These are phyloP conservation scores for Bonia amplexicaulis DNA, from an alignment of 176 grass and related monocot species.

Conservation along the genomic window DNA sequence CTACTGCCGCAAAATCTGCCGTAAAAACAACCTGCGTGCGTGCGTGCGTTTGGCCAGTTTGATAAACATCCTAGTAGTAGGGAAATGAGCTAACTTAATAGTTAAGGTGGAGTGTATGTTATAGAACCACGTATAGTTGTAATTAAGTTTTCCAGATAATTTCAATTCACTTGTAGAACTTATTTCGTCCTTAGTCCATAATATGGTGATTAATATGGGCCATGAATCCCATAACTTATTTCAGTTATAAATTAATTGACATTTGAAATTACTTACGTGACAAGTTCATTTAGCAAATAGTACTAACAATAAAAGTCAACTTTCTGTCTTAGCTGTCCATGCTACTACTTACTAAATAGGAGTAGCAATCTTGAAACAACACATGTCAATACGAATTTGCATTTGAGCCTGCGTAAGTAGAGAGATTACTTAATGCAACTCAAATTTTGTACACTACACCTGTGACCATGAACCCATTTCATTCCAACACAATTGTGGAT, in stretches of 20 bases:
- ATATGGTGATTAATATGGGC: neutral
- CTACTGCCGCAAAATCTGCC: neutral
- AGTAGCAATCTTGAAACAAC: neutral
- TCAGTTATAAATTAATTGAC: neutral
- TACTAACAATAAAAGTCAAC: neutral
- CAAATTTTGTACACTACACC: neutral
- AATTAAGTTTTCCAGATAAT: neutral
- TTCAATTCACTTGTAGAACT: neutral
- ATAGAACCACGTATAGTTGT: neutral
- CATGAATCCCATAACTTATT: neutral
- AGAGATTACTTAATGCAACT: neutral
- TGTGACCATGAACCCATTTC: neutral
- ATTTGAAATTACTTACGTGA: neutral
- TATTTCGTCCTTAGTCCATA: neutral
- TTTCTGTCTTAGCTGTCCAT: neutral
- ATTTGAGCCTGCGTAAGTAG: neutral
- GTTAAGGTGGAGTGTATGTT: neutral
- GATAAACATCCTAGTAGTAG: neutral
- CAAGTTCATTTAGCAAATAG: neutral
- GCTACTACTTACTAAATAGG: neutral
- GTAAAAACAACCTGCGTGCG: neutral
- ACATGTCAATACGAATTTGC: neutral
- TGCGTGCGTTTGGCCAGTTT: neutral
- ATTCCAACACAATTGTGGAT: constrained; percentile 32
- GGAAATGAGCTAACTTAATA: neutral